Conservation (phyloP, 2,329 filamentous ascomycete genomes). For the Aspergillus flavus region DNA sequence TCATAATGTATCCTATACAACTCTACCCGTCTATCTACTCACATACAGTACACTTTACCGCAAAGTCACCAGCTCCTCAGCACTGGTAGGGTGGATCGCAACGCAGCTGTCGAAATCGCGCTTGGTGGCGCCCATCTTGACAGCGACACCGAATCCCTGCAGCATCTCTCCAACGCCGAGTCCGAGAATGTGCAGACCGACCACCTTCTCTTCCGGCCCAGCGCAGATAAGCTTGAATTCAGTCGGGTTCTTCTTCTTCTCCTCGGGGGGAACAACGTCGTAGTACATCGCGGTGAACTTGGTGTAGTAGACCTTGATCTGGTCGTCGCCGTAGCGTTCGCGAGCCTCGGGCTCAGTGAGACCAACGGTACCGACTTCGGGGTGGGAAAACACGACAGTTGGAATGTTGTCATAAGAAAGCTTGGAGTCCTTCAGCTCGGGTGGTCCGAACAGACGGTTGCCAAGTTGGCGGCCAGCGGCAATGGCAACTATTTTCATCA, state of each 20-base stretch:
- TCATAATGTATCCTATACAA: not conserved
- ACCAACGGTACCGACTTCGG: constrained; percentile 53
- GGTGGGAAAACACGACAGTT: constrained; percentile 56
- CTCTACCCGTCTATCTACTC: not conserved
- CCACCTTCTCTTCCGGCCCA: constrained; percentile 53
- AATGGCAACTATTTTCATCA: constrained; percentile 47
- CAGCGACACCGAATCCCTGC: constrained; percentile 73
- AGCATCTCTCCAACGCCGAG: constrained; percentile 64
- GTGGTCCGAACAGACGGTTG: constrained; percentile 53
- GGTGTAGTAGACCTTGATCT: constrained; percentile 54
- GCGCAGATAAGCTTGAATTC: constrained; percentile 55
- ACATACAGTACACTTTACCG: constrained; percentile 46
- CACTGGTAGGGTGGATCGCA: constrained; percentile 75
- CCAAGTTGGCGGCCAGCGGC: constrained; percentile 54
- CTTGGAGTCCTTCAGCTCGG: constrained; percentile 46
- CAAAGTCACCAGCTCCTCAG: constrained; percentile 68
- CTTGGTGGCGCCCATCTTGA: constrained; percentile 82
- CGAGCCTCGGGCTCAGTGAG: constrained; percentile 54
- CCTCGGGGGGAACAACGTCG: constrained; percentile 49
- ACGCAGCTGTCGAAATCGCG: constrained; percentile 74
- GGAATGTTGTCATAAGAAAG: constrained; percentile 55
- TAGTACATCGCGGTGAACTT: constrained; percentile 55
- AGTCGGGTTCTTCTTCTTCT: constrained; percentile 53
- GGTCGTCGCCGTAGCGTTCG: constrained; percentile 51
- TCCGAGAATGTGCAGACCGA: constrained; percentile 54